These are phyloP conservation scores for Omphalotus guepiniiformis DNA, from an alignment of 768 basidiomycete species.

Conservation along the genomic window DNA sequence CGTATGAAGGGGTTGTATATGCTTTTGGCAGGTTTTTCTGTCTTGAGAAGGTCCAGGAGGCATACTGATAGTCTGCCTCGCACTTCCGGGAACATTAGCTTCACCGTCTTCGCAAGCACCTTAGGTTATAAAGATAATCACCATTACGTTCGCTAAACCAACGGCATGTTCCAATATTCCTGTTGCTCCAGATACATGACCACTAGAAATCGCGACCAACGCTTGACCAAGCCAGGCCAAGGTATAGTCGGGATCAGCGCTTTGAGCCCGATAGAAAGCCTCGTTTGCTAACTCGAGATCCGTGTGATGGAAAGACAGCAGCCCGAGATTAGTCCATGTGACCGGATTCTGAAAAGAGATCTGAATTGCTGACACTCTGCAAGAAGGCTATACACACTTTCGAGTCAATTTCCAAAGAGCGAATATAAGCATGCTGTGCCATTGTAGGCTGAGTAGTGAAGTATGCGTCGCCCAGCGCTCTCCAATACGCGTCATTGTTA, in stretches of 20 bases:
- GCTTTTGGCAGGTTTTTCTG: constrained; percentile 20
- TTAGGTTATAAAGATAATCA: constrained; percentile 28
- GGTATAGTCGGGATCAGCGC: constrained; percentile 86
- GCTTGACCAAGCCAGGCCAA: constrained; percentile 91
- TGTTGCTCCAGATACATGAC: constrained; percentile 56
- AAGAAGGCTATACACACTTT: constrained; percentile 49
- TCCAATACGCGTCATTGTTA: constrained; percentile 74
- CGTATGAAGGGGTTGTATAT: constrained; percentile 16
- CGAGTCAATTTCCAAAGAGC: constrained; percentile 77
- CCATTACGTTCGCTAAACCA: constrained; percentile 51
- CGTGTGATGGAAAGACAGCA: constrained; percentile 76
- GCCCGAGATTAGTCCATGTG: constrained; percentile 85
- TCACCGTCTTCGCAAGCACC: background rate
- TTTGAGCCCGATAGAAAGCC: constrained; percentile 83
- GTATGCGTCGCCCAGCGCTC: constrained; percentile 70
- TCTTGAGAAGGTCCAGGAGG: constrained; percentile 51
- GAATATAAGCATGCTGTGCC: constrained; percentile 91
- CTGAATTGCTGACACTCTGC: background rate
- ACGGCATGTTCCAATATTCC: constrained; percentile 74
- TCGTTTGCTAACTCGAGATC: constrained; percentile 84
- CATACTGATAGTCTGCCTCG: constrained; percentile 76
- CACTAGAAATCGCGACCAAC: constrained; percentile 57
- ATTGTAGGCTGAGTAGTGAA: constrained; percentile 63
- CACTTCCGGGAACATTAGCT: constrained; percentile 41
- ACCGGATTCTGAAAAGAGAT: constrained; percentile 48